These are phyloP conservation scores for Seiridium cupressi DNA, from an alignment of 2,329 filamentous ascomycete species.

Conservation along the genomic window DNA sequence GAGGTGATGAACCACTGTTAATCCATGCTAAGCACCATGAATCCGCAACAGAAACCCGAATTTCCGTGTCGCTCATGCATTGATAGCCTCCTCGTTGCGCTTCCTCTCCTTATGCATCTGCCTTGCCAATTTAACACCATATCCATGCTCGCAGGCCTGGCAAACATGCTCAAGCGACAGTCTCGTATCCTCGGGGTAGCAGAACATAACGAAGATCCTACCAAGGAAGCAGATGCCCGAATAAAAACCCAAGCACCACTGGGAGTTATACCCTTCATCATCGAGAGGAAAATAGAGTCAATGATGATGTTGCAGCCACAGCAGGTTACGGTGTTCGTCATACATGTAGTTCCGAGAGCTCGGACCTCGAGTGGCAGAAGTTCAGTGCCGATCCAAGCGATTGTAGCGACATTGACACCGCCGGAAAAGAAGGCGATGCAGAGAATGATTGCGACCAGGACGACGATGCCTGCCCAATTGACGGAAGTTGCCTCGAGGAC, in stretches of 20 bases:
- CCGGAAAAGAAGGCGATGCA: slow-evolving; percentile 35
- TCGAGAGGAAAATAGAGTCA: slow-evolving; percentile 41
- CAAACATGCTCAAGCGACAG: slow-evolving; percentile 48
- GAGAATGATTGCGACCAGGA: neutral
- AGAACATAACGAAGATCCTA: slow-evolving; percentile 42
- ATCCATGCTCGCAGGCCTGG: slow-evolving; percentile 42
- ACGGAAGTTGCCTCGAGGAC: slow-evolving; percentile 29
- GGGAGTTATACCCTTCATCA: slow-evolving; percentile 42
- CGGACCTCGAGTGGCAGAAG: slow-evolving; percentile 44
- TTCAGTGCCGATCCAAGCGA: slow-evolving; percentile 40
- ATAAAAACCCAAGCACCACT: slow-evolving; percentile 46
- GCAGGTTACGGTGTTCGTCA: slow-evolving; percentile 39
- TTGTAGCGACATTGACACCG: slow-evolving; percentile 34
- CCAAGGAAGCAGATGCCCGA: slow-evolving; percentile 43
- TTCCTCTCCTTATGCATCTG: slow-evolving; percentile 21
- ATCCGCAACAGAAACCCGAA: no score
- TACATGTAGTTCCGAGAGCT: slow-evolving; percentile 39
- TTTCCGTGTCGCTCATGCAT: no score
- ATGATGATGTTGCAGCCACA: slow-evolving; percentile 44
- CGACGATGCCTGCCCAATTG: slow-evolving; percentile 21
- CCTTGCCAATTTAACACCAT: slow-evolving; percentile 36
- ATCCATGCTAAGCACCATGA: no score
- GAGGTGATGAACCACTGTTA: no score
- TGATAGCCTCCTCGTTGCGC: neutral
- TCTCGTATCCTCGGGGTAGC: slow-evolving; percentile 47